Base-by-base conservation (phyloP, 2,329 filamentous ascomycete genomes). In the Trichoderma afroharzianum region DNA sequence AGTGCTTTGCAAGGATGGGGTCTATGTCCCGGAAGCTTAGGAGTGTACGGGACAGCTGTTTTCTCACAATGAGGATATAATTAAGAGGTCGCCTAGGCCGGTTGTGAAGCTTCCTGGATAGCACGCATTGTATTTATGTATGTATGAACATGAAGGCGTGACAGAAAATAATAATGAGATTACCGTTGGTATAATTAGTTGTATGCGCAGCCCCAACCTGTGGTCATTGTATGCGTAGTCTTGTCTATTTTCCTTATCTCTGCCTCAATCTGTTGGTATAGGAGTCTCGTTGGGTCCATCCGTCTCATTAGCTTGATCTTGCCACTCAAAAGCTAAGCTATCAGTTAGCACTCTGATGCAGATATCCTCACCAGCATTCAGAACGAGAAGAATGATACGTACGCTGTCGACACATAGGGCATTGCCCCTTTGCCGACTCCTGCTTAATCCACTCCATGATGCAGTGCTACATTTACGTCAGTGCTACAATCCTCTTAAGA, bases 331-430 rank as follows among this genome's bases (percentile, higher is more conserved):
- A 32, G 80, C 82, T 84, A 67, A 28, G 32, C 43, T 59, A 47
- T 47, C 28, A 9, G 67, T 62, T 47, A 62, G 57, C 32, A 33
- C 11, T 24, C 3, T 24, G 9, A 58, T 15, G 30, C 18, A 32
- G 12, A 30, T 15, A n/a, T 3, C 18, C 39, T 68, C 43, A 21
- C 12, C 28, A 6, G 28, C 11, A 24, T 7, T 58, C 24, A 24
- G 12, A 59, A 47, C 36, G 6, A n/a, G 14, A 36, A 24, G 14
- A 9, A 62, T 4, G 3, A 9, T 18, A 78, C 85, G 77, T 87
- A 96, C 94, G 94, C 82, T 98, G 96, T 76, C 96, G 90, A 80
- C 96, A 99, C 96, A 99, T 98, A 32, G 96, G 96, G 80, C 96
- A 99, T 74, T 98, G 92, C 26, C 95, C 95, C 77, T 94, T 95